Conservation (phyloP, 768 basidiomycete genomes). For the Chalciporus pseudorubinellus region DNA sequence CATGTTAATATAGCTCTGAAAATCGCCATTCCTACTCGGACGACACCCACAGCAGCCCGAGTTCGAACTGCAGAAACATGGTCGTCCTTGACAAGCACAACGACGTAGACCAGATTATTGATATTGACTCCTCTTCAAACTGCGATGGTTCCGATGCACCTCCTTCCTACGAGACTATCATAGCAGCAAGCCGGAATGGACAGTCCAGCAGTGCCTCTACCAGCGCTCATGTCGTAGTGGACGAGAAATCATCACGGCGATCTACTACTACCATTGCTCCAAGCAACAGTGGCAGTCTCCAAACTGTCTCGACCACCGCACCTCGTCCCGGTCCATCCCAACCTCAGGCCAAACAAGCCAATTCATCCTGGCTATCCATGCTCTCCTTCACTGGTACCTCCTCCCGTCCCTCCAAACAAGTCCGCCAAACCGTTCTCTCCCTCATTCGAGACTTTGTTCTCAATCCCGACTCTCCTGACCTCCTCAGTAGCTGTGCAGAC, state of each 20-base stretch:
- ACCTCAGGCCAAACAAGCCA: not conserved
- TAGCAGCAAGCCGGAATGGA: not conserved
- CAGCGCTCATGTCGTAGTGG: not conserved
- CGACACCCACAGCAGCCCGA: too few relatives aligned
- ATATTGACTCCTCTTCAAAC: not conserved
- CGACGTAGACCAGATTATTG: constrained; percentile 7
- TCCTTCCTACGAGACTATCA: constrained; percentile 25
- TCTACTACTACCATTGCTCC: not conserved
- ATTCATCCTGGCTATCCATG: constrained; percentile 18
- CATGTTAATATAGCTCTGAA: too few relatives aligned
- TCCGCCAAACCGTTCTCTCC: constrained; percentile 49
- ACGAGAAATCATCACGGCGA: constrained; percentile 13
- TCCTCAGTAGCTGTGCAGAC: constrained; percentile 46
- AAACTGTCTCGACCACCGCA: not conserved
- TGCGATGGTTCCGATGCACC: constrained; percentile 8
- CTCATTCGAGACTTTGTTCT: constrained; percentile 57
- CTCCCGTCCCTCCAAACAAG: constrained; percentile 40
- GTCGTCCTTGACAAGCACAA: constrained; percentile 20
- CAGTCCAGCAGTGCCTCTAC: not conserved
- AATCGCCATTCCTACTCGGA: too few relatives aligned
- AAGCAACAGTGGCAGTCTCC: not conserved
- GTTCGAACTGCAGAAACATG: constrained; percentile 11
- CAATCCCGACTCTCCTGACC: constrained; percentile 16
- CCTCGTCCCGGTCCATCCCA: not conserved
- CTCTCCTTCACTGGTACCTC: constrained; percentile 19